phyloP scores from a whole-genome alignment of 2,329 filamentous ascomycete genomes.

The Parasarocladium wereldwijsianum region DNA sequence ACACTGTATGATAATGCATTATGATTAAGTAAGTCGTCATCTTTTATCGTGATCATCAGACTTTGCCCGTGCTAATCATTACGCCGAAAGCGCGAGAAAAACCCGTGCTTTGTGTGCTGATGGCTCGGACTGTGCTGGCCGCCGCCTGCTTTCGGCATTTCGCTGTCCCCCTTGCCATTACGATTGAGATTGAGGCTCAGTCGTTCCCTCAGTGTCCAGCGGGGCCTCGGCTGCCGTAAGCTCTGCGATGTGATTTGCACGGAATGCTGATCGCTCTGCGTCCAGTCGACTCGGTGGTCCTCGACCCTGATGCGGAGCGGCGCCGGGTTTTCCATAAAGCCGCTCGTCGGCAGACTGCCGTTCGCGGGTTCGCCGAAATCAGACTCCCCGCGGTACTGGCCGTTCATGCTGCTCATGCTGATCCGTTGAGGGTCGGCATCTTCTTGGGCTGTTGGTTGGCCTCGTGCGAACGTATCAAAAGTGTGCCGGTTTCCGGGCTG shows the following conservation, averaged over 20 bases:
- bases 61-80: no score
- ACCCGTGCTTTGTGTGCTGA: no score
- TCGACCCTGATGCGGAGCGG: no score
- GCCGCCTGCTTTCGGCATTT: conserved; percentile 6
- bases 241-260: conserved; percentile 8
- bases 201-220: conserved; percentile 31
- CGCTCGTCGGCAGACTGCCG: no score
- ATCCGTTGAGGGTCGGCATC: background rate
- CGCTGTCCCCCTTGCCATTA: conserved; percentile 11
- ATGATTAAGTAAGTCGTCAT: no score
- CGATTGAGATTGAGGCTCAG: conserved; percentile 20
- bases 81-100: no score
- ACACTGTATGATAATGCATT: no score
- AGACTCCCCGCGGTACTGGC: no score
- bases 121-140: no score
- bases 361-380: no score
- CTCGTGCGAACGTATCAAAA: conserved; percentile 4
- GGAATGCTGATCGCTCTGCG: conserved; percentile 34
- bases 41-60: no score
- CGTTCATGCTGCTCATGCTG: background rate
- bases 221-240: conserved; percentile 30
- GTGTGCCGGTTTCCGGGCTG: conserved; percentile 10
- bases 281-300: conserved; percentile 38
- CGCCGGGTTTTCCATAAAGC: no score
- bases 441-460: background rate